Evolutionary conservation across 805 yeast species (phyloP).

Genomic region (Tetrapisispora iriomotensis): DNA sequence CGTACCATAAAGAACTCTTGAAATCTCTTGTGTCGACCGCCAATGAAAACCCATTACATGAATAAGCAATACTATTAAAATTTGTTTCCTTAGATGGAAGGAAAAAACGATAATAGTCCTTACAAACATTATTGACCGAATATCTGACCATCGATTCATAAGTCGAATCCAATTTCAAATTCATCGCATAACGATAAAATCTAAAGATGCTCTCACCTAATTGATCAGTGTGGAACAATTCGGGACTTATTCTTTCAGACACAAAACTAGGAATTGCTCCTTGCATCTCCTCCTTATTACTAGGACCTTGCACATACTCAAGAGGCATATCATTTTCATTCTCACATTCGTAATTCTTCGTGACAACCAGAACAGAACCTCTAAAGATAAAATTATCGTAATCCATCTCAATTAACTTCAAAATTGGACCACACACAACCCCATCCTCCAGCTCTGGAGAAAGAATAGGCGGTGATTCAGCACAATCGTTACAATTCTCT

Average conservation of each 20-base stretch:
- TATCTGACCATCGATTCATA: conserved; percentile 59
- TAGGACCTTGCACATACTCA: conserved; percentile 5
- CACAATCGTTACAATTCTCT: conserved; percentile 14
- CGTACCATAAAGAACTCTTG: conserved; percentile 77
- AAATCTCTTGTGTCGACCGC: conserved; percentile 56
- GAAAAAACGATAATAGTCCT: conserved; percentile 50
- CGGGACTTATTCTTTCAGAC: conserved; percentile 32
- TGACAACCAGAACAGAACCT: conserved; percentile 59
- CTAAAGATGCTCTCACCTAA: conserved; percentile 31
- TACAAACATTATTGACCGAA: conserved; percentile 38
- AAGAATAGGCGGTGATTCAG: conserved; percentile 14
- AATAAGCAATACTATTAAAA: conserved; percentile 74
- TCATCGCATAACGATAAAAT: conserved; percentile 60
- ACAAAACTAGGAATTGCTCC: conserved; percentile 28
- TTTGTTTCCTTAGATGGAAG: conserved; percentile 55
- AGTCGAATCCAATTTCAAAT: conserved; percentile 33
- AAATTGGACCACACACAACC: conserved; percentile 62
- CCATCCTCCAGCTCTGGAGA: conserved; percentile 6
- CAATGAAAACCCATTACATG: conserved; percentile 86
- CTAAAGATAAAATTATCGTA: conserved; percentile 40
- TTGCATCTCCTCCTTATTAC: not conserved
- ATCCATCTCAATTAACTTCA: conserved; percentile 61
- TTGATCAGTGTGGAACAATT: conserved; percentile 33
- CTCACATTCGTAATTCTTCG: conserved; percentile 31
- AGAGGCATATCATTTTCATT: conserved; percentile 22